Conservation (phyloP, 2,329 filamentous ascomycete species). For the Diaporthe helianthi region DNA sequence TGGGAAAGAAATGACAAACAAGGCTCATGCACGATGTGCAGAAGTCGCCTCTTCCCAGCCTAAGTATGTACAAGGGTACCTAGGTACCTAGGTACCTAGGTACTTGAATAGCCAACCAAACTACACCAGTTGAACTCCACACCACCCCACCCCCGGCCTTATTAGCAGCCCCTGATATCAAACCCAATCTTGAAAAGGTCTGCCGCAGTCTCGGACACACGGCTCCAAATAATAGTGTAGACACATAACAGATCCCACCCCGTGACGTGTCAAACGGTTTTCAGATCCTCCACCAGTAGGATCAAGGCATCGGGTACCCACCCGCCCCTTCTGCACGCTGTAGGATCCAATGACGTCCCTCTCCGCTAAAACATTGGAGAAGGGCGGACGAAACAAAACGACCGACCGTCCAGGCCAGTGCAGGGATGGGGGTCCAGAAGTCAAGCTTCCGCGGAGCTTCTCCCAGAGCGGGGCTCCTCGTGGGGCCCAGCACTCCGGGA, state of each 20-base stretch:
- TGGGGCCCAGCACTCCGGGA: slow-evolving; percentile 1
- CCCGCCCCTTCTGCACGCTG: too few species aligned
- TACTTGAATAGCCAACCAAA: too few species aligned
- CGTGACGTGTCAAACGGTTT: background rate
- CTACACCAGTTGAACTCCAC: too few species aligned
- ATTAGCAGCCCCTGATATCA: slow-evolving; percentile 14
- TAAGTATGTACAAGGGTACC: too few species aligned
- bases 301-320: background rate
- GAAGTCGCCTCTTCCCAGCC: slow-evolving; percentile 17
- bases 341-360: background rate
- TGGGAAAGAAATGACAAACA: slow-evolving; percentile 16
- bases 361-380: background rate
- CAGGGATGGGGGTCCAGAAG: background rate
- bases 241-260: background rate
- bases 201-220: background rate
- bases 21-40: background rate
- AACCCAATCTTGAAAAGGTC: background rate
- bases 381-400: slow-evolving; percentile 6
- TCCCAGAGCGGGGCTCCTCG: slow-evolving; percentile 6
- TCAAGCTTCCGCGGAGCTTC: slow-evolving; percentile 21
- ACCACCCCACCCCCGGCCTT: background rate
- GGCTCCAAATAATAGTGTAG: too few species aligned
- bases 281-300: slow-evolving; percentile 21
- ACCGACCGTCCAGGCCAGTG: too few species aligned
- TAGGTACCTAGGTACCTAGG: too few species aligned